Conservation (phyloP, 805 yeast genomes). For the Schwanniomyces yamadae region DNA sequence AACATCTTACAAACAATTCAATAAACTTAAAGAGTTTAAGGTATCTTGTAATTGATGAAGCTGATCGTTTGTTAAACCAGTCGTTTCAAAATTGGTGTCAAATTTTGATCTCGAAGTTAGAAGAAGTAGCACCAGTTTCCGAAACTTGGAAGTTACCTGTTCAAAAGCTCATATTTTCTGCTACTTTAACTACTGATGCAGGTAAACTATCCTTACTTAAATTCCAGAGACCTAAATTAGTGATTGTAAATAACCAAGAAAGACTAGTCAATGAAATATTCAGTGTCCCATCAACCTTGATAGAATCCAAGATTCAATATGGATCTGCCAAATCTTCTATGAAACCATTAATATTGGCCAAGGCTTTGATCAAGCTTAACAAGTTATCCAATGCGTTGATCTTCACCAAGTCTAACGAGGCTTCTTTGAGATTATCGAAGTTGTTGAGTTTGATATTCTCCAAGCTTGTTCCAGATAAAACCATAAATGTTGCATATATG, state of each 20-base stretch:
- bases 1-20: constrained; percentile 51
- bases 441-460: constrained; percentile 47
- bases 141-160: constrained; percentile 37
- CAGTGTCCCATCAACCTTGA: constrained; percentile 55
- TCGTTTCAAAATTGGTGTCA: constrained; percentile 91
- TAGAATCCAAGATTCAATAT: constrained; percentile 44
- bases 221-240: constrained; percentile 67
- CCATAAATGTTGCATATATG: constrained; percentile 40
- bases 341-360: constrained; percentile 75
- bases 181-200: constrained; percentile 91
- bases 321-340: constrained; percentile 37
- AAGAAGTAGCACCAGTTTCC: constrained; percentile 21
- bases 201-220: constrained; percentile 76
- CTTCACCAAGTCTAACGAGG: constrained; percentile 79
- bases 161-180: constrained; percentile 78
- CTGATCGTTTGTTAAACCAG: constrained; percentile 80
- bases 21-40: constrained; percentile 53
- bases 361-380: constrained; percentile 41
- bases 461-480: constrained; percentile 14
- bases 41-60: constrained; percentile 75
- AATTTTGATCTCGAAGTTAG: constrained; percentile 44
- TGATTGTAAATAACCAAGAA: constrained; percentile 64
- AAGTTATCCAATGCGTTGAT: constrained; percentile 48
- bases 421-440: constrained; percentile 75
- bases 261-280: constrained; percentile 53